Evolutionary conservation across 352 stramenopile genomes (phyloP), one percentile per base, ranked within the genome.

Genomic region (Lagenidium giganteum): DNA sequence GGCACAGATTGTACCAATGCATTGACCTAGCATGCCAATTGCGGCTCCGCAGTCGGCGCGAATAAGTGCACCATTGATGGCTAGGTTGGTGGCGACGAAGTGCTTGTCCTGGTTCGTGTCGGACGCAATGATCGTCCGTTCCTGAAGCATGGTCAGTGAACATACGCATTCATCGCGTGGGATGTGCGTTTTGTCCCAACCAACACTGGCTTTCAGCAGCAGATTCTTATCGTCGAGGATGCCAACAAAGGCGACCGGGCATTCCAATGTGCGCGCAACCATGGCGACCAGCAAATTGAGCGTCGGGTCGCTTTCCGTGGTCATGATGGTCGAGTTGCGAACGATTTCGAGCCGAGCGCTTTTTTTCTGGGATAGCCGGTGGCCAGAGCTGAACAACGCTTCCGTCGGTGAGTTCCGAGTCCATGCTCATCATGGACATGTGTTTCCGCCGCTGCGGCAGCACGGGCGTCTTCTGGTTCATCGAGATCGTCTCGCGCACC

Each of bases 231-330:
- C 64, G 47, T 87, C 61, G 29, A 85, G 59, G 36, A 87, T 75
- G 4, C 73, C 71, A 34, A 91, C 76, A 45, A 83, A 82, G 9
- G 75, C 79, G 23, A 74, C 66, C 14, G 73, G 70, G 14, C 73
- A 87, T 50, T 70, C 61, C 27, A 91, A 57, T 18, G 79, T 85
- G 12, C 71, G 70, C 8, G 70, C 65, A 16, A 91, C 64, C 38
- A 91, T 85, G 44, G 45, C 73, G 30, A 86, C 68, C 7, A 91
- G 61, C 40, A 88, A 47, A 20, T 77, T 72, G 68, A 91, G 80
- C 3, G 79, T 91, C 42, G 73, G 66, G 36, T 88, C 77, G 48
- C 67, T 70, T 39, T 85, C 63, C 16, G 45, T 45, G 16, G 61
- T 64, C 37, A 45, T 50, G 45, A 87, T 82, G 8, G 63, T 60